Percentiles rank a stretch among this genome's conserved stretches.
Evolutionary conservation across 306 rosid genomes (phyloP).

Genomic region (Lagenaria siceraria): DNA sequence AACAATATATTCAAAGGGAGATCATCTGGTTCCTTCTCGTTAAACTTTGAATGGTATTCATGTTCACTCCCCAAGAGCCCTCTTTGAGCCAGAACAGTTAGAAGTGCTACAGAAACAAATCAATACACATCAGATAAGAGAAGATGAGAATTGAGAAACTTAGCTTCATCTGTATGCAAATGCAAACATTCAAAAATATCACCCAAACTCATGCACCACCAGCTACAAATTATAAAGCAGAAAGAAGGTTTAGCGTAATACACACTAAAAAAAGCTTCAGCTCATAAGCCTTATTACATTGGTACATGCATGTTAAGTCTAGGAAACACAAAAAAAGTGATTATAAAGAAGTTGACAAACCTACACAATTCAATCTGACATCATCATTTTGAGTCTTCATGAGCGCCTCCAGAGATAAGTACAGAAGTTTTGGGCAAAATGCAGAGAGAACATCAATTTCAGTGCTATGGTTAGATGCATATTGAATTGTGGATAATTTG

Average conservation of each 20-base stretch:
- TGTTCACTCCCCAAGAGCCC: constrained; percentile 39
- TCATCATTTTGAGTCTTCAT: constrained; percentile 75
- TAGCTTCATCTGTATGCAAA: background rate
- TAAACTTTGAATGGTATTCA: constrained; percentile 26
- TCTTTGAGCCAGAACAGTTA: constrained; percentile 61
- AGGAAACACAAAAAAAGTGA: background rate
- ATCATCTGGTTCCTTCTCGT: constrained; percentile 29
- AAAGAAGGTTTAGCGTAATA: background rate
- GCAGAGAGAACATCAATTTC: constrained; percentile 43
- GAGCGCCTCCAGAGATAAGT: constrained; percentile 61
- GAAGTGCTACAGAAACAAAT: constrained; percentile 42
- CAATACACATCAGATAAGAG: background rate
- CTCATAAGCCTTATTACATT: background rate
- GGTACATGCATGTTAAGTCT: background rate
- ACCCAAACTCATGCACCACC: background rate
- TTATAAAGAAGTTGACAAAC: constrained; percentile 28
- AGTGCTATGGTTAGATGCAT: constrained; percentile 32
- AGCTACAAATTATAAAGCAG: background rate
- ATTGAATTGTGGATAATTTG: constrained; percentile 43
- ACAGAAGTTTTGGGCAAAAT: constrained; percentile 59
- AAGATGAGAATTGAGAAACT: background rate
- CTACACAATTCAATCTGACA: constrained; percentile 79
- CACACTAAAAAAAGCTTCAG: background rate
- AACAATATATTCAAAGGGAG: constrained; percentile 43
- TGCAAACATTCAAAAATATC: background rate